These are phyloP conservation scores for Eimeria necatrix DNA, from an alignment of 169 alveolate species.

Conservation along the genomic window DNA sequence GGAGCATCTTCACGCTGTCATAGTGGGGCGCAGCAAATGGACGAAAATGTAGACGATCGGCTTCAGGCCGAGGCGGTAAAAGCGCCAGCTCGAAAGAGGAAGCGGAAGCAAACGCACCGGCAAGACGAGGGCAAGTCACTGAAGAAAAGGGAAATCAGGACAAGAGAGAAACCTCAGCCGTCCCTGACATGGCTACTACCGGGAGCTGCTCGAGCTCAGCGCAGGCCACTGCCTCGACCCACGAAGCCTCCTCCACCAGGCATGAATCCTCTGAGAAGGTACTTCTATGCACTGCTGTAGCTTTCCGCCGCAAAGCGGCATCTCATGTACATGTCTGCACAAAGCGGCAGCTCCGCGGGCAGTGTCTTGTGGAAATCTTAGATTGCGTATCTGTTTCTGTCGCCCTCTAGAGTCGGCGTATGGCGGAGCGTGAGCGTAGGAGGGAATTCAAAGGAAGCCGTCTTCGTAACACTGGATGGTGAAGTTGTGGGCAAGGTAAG, in stretches of 20 bases:
- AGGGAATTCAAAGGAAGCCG: constrained; percentile 23
- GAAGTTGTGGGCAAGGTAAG: constrained; percentile 58
- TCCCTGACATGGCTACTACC: constrained; percentile 78
- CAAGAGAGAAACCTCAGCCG: not conserved
- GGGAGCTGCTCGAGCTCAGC: constrained; percentile 68
- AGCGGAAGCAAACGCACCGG: not conserved
- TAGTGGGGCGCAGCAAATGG: not conserved
- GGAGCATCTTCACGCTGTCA: not conserved
- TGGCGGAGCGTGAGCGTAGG: constrained; percentile 66
- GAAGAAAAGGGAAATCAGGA: not conserved
- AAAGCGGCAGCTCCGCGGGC: not conserved
- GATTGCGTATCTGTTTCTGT: not conserved
- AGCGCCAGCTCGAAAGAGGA: constrained; percentile 47
- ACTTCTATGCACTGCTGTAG: not conserved
- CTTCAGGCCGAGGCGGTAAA: not conserved
- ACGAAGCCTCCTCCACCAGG: constrained; percentile 76
- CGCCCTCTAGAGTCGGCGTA: constrained; percentile 37
- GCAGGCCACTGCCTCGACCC: constrained; percentile 72
- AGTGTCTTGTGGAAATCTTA: not conserved
- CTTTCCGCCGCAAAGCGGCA: not conserved
- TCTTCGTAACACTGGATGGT: constrained; percentile 71
- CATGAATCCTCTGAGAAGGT: constrained; percentile 61
- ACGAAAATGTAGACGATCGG: not conserved
- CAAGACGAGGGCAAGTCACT: not conserved
- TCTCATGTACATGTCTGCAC: not conserved